These are phyloP conservation scores for Amaranthus cruentus DNA, from an alignment of 148 eudicot genomes.

Conservation along the genomic window DNA sequence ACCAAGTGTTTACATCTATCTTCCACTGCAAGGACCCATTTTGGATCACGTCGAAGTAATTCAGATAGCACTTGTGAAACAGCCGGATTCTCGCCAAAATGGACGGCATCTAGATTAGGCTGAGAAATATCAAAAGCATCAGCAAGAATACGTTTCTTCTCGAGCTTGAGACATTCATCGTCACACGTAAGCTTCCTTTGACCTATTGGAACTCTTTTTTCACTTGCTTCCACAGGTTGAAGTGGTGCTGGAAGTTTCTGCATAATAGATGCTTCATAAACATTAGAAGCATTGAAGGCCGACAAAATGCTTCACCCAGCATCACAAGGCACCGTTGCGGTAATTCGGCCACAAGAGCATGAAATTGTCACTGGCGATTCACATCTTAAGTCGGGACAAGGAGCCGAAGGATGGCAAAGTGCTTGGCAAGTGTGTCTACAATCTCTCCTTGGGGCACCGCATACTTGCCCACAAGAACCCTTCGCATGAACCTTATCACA, in stretches of 20 bases:
- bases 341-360: constrained; percentile 81
- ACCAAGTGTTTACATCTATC: constrained; percentile 87
- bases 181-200: constrained; percentile 87
- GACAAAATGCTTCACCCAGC: constrained; percentile 52
- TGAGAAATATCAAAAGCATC: constrained; percentile 78
- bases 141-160: constrained; percentile 71
- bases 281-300: constrained; percentile 43
- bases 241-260: constrained; percentile 77
- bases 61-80: constrained; percentile 60
- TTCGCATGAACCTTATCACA: constrained; percentile 63
- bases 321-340: constrained; percentile 79
- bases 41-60: constrained; percentile 69
- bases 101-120: constrained; percentile 67
- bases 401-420: constrained; percentile 69
- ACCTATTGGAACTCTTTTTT: constrained; percentile 65
- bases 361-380: constrained; percentile 70
- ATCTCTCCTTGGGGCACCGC: constrained; percentile 94
- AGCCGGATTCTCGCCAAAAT: constrained; percentile 61
- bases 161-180: constrained; percentile 79
- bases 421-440: constrained; percentile 84
- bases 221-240: constrained; percentile 68
- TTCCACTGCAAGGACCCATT: constrained; percentile 87
- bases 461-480: constrained; percentile 77
- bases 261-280: constrained; percentile 63
- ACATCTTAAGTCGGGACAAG: constrained; percentile 80